These are phyloP conservation scores for Trametes versicolor DNA, from an alignment of 1,284 basidiomycete species.

Conservation along the genomic window DNA sequence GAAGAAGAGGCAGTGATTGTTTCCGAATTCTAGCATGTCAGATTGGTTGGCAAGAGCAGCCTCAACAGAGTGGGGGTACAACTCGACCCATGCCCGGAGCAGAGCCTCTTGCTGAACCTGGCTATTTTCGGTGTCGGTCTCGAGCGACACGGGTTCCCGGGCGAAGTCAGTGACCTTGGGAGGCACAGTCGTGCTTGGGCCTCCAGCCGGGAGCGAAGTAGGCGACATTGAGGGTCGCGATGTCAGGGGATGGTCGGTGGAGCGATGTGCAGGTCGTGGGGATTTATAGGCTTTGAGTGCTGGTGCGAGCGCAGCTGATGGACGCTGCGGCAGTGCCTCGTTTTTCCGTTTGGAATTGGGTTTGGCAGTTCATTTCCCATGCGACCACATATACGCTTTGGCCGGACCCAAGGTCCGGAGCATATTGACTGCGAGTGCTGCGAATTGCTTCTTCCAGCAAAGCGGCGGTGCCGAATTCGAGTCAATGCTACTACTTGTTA, in stretches of 20 bases:
- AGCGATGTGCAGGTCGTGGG: background rate
- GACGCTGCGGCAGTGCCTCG: slow-evolving; percentile 8
- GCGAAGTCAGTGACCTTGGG: slow-evolving; percentile 4
- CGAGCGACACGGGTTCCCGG: slow-evolving; percentile 22
- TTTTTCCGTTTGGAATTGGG: slow-evolving; percentile 3
- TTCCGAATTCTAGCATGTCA: slow-evolving; percentile 20
- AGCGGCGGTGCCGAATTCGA: background rate
- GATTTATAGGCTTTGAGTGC: background rate
- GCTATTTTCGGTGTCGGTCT: slow-evolving; percentile 13
- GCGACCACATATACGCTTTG: background rate
- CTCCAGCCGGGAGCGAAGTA: background rate
- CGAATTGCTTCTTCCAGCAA: background rate
- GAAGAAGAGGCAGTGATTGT: slow-evolving; percentile 26
- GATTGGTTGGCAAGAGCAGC: slow-evolving; percentile 17
- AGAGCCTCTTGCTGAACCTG: slow-evolving; percentile 15
- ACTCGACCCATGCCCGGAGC: slow-evolving; percentile 21
- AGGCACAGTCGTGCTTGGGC: background rate
- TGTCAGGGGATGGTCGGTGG: background rate
- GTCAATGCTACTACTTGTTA: background rate
- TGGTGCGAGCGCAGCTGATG: background rate
- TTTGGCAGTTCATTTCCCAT: slow-evolving; percentile 15
- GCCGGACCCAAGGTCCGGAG: too few relatives aligned
- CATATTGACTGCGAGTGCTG: background rate
- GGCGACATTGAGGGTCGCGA: background rate
- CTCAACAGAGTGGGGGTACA: slow-evolving; percentile 27